Percentiles rank a stretch among this genome's conserved stretches.
Evolutionary conservation across 768 basidiomycete species (phyloP).

Genomic region (Rhodocollybia butyracea): DNA sequence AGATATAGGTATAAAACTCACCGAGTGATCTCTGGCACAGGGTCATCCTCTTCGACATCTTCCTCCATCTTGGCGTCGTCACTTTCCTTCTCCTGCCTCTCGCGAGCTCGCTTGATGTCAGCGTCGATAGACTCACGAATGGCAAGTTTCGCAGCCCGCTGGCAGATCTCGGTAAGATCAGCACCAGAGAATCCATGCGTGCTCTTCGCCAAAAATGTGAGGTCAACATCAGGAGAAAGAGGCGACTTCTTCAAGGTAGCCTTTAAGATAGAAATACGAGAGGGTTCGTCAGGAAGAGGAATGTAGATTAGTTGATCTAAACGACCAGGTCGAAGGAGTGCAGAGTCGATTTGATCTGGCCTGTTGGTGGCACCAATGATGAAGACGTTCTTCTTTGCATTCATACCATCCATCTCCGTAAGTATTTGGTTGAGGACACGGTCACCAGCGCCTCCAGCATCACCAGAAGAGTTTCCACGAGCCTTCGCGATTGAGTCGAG

Average conservation of each 20-base stretch:
- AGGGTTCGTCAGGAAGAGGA: conserved; percentile 92
- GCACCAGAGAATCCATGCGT: conserved; percentile 99
- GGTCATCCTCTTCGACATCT: conserved; percentile 80
- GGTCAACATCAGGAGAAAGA: conserved; percentile 76
- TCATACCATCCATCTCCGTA: conserved; percentile 99
- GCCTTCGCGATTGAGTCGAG: conserved; percentile 98
- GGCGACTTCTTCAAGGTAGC: conserved; percentile 93
- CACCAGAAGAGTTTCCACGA: conserved; percentile 81
- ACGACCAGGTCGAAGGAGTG: conserved; percentile 94
- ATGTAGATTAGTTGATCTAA: conserved; percentile 99
- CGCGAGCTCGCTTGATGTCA: conserved; percentile 78
- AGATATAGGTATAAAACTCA: conserved; percentile 25
- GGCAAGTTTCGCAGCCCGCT: conserved; percentile 94
- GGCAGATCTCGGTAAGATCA: conserved; percentile 99
- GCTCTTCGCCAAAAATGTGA: conserved; percentile 81
- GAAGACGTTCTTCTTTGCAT: conserved; percentile 98
- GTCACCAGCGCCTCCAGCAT: conserved; percentile 95
- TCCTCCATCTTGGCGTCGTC: conserved; percentile 73
- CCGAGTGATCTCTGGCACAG: conserved; percentile 85
- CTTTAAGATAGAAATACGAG: conserved; percentile 87
- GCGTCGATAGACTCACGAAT: conserved; percentile 94
- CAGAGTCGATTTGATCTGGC: conserved; percentile 93
- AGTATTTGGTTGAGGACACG: conserved; percentile 97
- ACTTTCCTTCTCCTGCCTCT: conserved; percentile 74
- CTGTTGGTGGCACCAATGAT: conserved; percentile 97